phyloP scores from a whole-genome alignment of 2,329 filamentous ascomycete genomes.

The Colletotrichum sp. region DNA sequence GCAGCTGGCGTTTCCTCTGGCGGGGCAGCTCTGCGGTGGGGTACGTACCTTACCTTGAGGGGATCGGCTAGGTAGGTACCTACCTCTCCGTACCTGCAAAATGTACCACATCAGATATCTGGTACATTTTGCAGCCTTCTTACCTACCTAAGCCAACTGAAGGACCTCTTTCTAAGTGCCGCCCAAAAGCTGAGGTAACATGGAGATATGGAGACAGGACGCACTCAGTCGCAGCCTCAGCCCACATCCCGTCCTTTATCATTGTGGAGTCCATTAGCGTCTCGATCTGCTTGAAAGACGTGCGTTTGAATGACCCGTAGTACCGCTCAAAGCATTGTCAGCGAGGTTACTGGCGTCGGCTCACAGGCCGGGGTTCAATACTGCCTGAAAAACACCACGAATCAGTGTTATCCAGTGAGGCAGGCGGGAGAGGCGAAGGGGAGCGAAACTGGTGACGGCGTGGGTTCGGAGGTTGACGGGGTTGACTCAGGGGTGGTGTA shows the following conservation, averaged over 20 bases:
- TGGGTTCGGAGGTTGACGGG: neutral
- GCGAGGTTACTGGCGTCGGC: neutral
- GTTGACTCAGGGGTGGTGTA: neutral
- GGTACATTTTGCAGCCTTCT: neutral
- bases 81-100: neutral
- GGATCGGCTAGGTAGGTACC: neutral
- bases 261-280: neutral
- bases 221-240: neutral
- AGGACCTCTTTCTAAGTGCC: neutral
- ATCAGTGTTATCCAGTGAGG: neutral
- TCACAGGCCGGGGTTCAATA: neutral
- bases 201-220: too few species aligned
- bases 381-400: neutral
- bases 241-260: neutral
- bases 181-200: neutral
- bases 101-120: neutral
- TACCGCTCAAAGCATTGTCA: neutral
- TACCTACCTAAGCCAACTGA: neutral
- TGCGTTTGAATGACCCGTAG: neutral
- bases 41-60: neutral
- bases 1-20: neutral
- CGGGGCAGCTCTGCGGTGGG: neutral
- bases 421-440: neutral
- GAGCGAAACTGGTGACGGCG: neutral
- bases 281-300: neutral